These are phyloP conservation scores for Globisporangium spinosum DNA, from an alignment of 352 stramenopile species.

Conservation along the genomic window DNA sequence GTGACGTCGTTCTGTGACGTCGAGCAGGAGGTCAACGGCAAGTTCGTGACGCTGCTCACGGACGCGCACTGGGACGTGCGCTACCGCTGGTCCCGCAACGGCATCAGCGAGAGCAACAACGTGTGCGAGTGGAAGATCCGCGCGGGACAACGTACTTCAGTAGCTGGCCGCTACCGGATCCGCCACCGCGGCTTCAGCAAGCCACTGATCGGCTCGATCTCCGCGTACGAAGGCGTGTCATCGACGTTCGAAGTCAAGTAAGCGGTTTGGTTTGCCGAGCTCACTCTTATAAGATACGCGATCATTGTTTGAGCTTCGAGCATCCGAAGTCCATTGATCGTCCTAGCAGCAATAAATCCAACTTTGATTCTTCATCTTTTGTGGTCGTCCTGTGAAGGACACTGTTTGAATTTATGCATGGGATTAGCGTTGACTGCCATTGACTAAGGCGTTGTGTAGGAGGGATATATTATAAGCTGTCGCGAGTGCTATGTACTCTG, in stretches of 20 bases:
- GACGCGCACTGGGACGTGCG: conserved; percentile 53
- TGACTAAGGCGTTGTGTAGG: too few relatives aligned
- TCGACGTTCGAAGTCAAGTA: background rate
- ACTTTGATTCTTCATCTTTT: background rate
- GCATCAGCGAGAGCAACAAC: conserved; percentile 30
- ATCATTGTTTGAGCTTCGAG: too few relatives aligned
- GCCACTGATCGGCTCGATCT: conserved; percentile 23
- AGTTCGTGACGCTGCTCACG: conserved; percentile 33
- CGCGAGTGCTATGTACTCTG: background rate
- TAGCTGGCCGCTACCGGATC: conserved; percentile 36
- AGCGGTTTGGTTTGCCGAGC: background rate
- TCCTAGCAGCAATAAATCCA: background rate
- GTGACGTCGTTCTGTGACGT: conserved; percentile 44
- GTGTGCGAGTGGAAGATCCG: conserved; percentile 31
- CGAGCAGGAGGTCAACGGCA: conserved; percentile 23
- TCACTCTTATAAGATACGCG: too few relatives aligned
- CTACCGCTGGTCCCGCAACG: conserved; percentile 29
- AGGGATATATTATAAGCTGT: background rate
- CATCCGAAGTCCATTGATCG: too few relatives aligned
- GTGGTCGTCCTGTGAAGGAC: too few relatives aligned
- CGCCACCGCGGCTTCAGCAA: conserved; percentile 41
- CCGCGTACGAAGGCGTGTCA: conserved; percentile 2
- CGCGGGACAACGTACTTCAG: conserved; percentile 14
- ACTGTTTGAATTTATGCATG: too few relatives aligned
- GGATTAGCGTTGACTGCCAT: too few relatives aligned